Conservation (phyloP, 164 flowering plant genomes). For the Vitis rotundifolia region DNA sequence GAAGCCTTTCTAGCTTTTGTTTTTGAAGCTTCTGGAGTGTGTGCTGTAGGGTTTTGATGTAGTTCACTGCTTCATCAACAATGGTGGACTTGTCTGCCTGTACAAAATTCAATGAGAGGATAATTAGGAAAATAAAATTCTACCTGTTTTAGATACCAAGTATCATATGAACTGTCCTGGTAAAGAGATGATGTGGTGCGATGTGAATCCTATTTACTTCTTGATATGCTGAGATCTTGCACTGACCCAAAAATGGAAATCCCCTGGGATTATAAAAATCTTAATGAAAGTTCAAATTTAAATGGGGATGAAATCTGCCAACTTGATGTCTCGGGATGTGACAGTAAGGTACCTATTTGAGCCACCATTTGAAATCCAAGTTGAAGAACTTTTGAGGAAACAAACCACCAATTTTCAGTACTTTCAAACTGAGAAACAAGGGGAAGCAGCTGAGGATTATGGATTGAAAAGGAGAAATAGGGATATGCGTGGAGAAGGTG, state of each 20-base stretch:
- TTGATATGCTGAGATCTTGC: too few relatives aligned
- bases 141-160: background rate
- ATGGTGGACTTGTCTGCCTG: constrained; percentile 90
- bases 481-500: background rate
- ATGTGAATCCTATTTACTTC: too few relatives aligned
- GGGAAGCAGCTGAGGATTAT: background rate
- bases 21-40: constrained; percentile 59
- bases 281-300: too few relatives aligned
- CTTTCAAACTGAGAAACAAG: background rate
- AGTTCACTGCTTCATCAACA: constrained; percentile 84
- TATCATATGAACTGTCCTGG: too few relatives aligned
- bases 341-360: too few relatives aligned
- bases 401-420: background rate
- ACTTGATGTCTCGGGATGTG: too few relatives aligned
- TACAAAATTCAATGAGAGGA: background rate
- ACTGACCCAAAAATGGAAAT: too few relatives aligned
- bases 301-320: too few relatives aligned
- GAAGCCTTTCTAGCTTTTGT: constrained; percentile 54
- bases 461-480: background rate
- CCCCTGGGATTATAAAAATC: too few relatives aligned
- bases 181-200: too few relatives aligned
- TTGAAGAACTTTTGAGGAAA: too few relatives aligned
- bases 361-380: too few relatives aligned
- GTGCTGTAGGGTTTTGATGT: constrained; percentile 60
- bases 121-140: background rate